phyloP scores from a whole-genome alignment of 1,139 yeast genomes.

The Saccharomyces pastorianus region DNA sequence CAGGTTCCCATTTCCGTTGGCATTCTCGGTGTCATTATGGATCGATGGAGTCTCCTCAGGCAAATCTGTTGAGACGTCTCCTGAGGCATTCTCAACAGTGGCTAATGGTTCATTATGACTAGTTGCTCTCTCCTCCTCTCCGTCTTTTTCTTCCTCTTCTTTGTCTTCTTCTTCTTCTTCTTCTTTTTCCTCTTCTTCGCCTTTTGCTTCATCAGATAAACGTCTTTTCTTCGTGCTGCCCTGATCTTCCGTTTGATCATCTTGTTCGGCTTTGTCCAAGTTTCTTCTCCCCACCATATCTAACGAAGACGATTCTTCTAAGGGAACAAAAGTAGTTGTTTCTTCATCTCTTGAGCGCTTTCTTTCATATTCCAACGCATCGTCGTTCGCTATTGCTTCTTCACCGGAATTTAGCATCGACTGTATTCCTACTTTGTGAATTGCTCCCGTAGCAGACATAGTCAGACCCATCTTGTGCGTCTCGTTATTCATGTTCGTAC shows the following conservation, averaged over 20 bases:
- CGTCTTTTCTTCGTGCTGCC: slow-evolving; percentile 5
- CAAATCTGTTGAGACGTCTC: neutral
- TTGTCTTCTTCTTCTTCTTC: too few species aligned
- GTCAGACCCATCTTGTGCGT: neutral
- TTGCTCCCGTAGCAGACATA: slow-evolving; percentile 1
- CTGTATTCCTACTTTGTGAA: slow-evolving; percentile 20
- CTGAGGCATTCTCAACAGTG: neutral
- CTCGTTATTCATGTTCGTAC: neutral
- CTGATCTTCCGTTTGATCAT: neutral
- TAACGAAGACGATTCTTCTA: neutral
- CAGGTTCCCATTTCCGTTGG: neutral
- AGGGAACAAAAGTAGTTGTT: neutral
- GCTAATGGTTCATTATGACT: neutral
- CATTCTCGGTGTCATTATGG: neutral
- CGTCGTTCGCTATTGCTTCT: slow-evolving; percentile 1
- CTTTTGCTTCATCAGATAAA: slow-evolving; percentile 2
- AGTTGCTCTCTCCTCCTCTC: neutral
- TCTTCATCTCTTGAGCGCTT: neutral
- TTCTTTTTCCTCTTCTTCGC: too few species aligned
- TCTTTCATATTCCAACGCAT: slow-evolving; percentile 6
- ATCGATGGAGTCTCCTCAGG: neutral
- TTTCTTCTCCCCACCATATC: neutral
- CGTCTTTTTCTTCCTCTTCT: neutral
- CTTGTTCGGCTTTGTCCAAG: neutral
- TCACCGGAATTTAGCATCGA: slow-evolving; percentile 17